Conservation (phyloP, 768 basidiomycete species). For the Mycena floridula region DNA sequence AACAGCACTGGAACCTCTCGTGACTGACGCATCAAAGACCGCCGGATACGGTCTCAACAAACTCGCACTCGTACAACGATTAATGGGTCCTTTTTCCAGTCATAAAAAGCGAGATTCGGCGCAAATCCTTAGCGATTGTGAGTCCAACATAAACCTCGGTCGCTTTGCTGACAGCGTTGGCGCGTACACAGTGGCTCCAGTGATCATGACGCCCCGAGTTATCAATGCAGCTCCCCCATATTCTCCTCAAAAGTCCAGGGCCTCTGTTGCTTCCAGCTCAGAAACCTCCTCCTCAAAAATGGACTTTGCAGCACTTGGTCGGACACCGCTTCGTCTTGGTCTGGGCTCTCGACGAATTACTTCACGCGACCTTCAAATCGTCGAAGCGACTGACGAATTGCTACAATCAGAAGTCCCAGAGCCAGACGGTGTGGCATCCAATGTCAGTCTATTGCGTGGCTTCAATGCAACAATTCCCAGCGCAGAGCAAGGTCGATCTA, state of each 20-base stretch:
- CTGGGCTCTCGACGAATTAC: slow-evolving; percentile 64
- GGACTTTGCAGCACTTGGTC: slow-evolving; percentile 75
- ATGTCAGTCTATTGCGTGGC: slow-evolving; percentile 80
- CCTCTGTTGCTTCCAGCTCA: slow-evolving; percentile 17
- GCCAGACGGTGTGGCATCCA: slow-evolving; percentile 59
- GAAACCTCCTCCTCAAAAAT: slow-evolving; percentile 34
- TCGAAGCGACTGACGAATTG: slow-evolving; percentile 76
- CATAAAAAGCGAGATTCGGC: slow-evolving; percentile 64
- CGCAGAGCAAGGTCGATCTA: slow-evolving; percentile 69
- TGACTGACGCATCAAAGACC: slow-evolving; percentile 19
- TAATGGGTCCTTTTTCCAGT: slow-evolving; percentile 66
- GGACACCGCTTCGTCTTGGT: slow-evolving; percentile 67
- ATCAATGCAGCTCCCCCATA: slow-evolving; percentile 66
- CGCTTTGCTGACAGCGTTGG: slow-evolving; percentile 1
- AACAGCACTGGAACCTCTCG: slow-evolving; percentile 30
- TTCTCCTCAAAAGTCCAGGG: slow-evolving; percentile 39
- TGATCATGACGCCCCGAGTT: slow-evolving; percentile 87
- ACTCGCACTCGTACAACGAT: slow-evolving; percentile 60
- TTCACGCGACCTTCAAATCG: slow-evolving; percentile 78
- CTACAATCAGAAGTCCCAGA: slow-evolving; percentile 70
- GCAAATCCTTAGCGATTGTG: slow-evolving; percentile 71
- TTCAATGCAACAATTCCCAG: slow-evolving; percentile 95
- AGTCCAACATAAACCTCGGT: slow-evolving; percentile 22
- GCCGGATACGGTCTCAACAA: slow-evolving; percentile 30
- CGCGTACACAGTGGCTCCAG: slow-evolving; percentile 61